phyloP scores from a whole-genome alignment of 2,329 filamentous ascomycete species.

The Colletotrichum musae region DNA sequence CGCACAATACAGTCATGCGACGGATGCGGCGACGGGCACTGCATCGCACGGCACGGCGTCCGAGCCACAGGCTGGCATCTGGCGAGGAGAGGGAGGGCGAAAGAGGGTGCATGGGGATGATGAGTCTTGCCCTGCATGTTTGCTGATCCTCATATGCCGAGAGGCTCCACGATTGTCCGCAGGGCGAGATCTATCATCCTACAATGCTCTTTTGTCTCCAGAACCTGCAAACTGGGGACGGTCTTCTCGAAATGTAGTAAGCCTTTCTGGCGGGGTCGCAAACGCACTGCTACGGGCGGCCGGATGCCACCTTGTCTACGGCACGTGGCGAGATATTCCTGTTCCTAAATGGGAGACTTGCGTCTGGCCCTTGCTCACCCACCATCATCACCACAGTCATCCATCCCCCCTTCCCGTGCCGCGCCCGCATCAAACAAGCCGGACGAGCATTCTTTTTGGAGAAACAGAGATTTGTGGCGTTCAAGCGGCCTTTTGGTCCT shows the following conservation, averaged over 20 bases:
- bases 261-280: background rate
- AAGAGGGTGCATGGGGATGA: background rate
- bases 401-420: background rate
- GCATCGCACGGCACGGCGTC: too few species aligned
- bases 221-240: background rate
- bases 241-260: background rate
- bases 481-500: too few species aligned
- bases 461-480: background rate
- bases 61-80: too few species aligned
- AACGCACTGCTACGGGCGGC: background rate
- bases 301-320: background rate
- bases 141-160: too few species aligned
- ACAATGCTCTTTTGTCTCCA: background rate
- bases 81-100: too few species aligned
- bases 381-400: too few species aligned
- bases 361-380: background rate
- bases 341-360: background rate
- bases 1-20: conserved; percentile 9
- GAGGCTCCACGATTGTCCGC: background rate
- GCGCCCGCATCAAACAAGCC: background rate
- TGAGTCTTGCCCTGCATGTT: background rate
- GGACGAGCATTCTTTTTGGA: background rate
- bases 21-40: too few species aligned
- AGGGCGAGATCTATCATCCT: background rate
- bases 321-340: conserved; percentile 9